phyloP scores from a whole-genome alignment of 2,329 filamentous ascomycete species.

The Fusarium torreyae region DNA sequence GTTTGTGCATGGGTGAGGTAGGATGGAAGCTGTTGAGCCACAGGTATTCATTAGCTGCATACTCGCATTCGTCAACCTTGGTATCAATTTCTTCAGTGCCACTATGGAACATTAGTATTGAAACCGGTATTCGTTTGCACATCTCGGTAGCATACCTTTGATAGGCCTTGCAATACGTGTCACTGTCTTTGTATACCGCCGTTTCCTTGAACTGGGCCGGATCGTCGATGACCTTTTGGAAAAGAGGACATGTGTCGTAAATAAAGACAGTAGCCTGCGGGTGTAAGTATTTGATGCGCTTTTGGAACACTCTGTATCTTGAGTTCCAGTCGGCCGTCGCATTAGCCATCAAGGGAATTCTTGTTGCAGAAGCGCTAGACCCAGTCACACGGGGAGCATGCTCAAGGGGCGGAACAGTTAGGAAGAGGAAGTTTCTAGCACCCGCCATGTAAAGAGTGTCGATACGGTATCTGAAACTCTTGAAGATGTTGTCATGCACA shows the following conservation, averaged over 20 bases:
- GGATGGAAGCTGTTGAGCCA: constrained; percentile 3
- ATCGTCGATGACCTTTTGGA: not conserved
- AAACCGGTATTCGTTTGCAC: no score
- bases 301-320: not conserved
- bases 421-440: constrained; percentile 3
- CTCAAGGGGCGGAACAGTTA: not conserved
- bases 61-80: not conserved
- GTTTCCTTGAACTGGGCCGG: not conserved
- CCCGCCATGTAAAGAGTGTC: not conserved
- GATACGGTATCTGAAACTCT: not conserved
- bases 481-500: not conserved
- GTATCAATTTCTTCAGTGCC: not conserved
- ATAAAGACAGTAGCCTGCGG: not conserved
- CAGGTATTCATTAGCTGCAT: constrained; percentile 1
- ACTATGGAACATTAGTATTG: not conserved
- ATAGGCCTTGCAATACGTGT: no score
- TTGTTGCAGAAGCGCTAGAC: not conserved
- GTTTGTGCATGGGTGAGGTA: not conserved
- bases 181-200: not conserved
- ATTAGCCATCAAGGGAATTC: not conserved
- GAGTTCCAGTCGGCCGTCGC: not conserved
- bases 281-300: not conserved
- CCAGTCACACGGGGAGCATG: not conserved
- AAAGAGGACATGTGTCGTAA: not conserved
- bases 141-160: no score